Base-by-base conservation (phyloP, 768 basidiomycete genomes). In the Macrolepiota dolichaula region DNA sequence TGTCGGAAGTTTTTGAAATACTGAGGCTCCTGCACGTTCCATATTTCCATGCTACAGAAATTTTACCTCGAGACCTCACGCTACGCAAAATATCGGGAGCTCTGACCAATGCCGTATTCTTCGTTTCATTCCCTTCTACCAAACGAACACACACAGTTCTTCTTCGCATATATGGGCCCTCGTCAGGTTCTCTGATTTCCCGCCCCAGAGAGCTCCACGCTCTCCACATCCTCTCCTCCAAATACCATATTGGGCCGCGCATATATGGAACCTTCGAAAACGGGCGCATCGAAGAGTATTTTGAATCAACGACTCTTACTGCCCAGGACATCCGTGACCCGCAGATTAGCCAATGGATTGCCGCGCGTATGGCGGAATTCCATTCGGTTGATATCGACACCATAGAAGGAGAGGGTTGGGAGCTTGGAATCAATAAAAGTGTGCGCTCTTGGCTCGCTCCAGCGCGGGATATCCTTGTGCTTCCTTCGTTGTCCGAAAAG, bases 201-300 rank as follows among this genome's bases (percentile, higher is more conserved):
- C 92, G 96, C 36, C 81, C 86, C 10, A 84, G 82, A 62, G 97
- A 98, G 72, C 85, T 98, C 35, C 87, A 88, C 66, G 91, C 87
- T 29, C 85, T 99, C 52, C 93, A 98, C 74, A 78, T 91, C 50
- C 88, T 99, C 51, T 96, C 94, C 25, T 91, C 92, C 10, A 80
- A 79, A 62, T 98, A 95, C 74, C 83, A 82, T 65, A 91, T 99
- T 53, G 96, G 95, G 12, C 95, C 97, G 27, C 84, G 86, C 64
- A 85, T 99, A 25, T 94, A 92, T 70, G 97, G 97, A 49, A 98
- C 96, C 1, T 98, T 98, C 73, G 83, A 85, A 65, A 99, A 98
- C 72, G 97, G 97, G 37, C 88, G 97, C 24, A 78, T 98, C 49
- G 97, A 98, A 75, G 90, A 99, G 73, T 97, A 92, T 74, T 98